These are phyloP conservation scores for Globisporangium spiculum DNA, from an alignment of 352 stramenopile species.

Conservation along the genomic window DNA sequence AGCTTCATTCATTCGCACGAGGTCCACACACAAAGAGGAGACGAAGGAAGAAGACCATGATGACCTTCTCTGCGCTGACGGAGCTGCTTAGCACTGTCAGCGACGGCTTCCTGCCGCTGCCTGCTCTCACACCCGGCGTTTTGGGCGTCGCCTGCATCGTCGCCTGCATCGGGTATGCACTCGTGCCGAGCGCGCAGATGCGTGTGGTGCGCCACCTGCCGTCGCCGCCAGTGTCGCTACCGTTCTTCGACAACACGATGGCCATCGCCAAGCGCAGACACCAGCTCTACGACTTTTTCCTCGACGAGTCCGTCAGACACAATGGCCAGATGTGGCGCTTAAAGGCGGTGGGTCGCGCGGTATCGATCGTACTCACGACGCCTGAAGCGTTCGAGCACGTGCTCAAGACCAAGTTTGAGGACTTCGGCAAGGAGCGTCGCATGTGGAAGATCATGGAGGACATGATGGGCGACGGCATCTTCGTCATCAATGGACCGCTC, in stretches of 20 bases:
- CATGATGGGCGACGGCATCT: conserved; percentile 59
- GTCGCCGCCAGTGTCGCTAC: conserved; percentile 23
- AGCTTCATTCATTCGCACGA: no score
- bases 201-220: conserved; percentile 5
- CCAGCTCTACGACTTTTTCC: conserved; percentile 35
- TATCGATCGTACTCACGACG: conserved; percentile 26
- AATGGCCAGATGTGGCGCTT: conserved; percentile 16
- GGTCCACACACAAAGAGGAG: no score
- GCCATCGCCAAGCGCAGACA: conserved; percentile 32
- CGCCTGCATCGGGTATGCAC: neutral
- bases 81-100: neutral
- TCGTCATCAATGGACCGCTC: conserved; percentile 32
- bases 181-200: neutral
- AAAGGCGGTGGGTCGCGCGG: conserved; percentile 1
- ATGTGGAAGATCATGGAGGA: conserved; percentile 25
- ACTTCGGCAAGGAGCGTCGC: conserved; percentile 45
- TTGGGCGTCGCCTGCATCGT: neutral
- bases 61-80: neutral
- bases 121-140: neutral
- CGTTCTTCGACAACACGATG: conserved; percentile 33
- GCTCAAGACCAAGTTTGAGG: conserved; percentile 42
- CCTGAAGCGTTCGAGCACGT: conserved; percentile 28
- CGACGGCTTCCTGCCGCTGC: neutral
- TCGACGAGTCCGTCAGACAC: conserved; percentile 27
- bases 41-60: neutral